Evolutionary conservation across 176 grass and related monocot genomes (phyloP).

Genomic region (Olyra latifolia): DNA sequence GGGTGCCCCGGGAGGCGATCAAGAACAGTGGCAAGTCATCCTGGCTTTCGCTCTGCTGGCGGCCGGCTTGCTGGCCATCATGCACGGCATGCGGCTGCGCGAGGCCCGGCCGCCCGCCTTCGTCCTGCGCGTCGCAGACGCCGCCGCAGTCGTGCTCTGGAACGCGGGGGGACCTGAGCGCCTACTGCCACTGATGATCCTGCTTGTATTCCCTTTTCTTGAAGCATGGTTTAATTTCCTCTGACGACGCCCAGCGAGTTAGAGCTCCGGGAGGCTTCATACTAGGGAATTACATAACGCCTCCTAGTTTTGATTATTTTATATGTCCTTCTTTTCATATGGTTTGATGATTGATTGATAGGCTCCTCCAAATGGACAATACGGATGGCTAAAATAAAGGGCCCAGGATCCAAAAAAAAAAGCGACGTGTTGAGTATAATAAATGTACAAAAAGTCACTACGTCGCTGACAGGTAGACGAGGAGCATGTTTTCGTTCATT

Average conservation of each 20-base stretch:
- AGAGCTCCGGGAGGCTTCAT: background rate
- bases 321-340: background rate
- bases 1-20: background rate
- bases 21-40: background rate
- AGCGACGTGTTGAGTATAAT: too few relatives aligned
- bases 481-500: too few relatives aligned
- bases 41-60: conserved; percentile 1
- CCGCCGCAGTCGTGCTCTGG: background rate
- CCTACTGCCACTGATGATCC: background rate
- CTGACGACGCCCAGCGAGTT: background rate
- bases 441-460: background rate
- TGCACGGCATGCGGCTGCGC: conserved; percentile 11
- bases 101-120: background rate
- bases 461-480: background rate
- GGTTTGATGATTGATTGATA: background rate
- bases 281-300: background rate
- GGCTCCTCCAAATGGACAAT: background rate
- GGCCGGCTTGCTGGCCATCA: conserved; percentile 23
- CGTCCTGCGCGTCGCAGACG: background rate
- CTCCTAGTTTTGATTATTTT: too few relatives aligned
- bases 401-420: too few relatives aligned
- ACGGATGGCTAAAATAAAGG: too few relatives aligned
- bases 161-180: background rate
- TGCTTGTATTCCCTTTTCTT: background rate
- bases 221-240: conserved; percentile 26